Base-by-base conservation (phyloP, 305 asterid species). In the Striga hermonthica region DNA sequence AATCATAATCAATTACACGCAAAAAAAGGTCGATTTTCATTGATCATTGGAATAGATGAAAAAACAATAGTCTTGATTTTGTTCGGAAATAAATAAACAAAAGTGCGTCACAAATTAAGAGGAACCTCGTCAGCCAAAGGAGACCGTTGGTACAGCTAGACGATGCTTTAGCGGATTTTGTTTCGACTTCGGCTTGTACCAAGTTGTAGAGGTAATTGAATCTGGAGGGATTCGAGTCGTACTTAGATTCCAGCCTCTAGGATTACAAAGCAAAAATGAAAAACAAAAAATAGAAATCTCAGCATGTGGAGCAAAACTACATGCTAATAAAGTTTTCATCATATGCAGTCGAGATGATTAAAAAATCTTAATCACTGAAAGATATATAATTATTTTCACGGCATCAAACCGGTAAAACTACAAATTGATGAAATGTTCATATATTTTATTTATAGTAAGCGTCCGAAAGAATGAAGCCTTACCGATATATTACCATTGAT, bases 51-150 rank as follows among this genome's bases (percentile, higher is more conserved):
- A n/a, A n/a, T n/a, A n/a, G n/a, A n/a, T n/a, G n/a, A n/a, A n/a
- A n/a, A n/a, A n/a, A n/a, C n/a, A n/a, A n/a, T n/a, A n/a, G n/a
- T n/a, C n/a, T n/a, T n/a, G n/a, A n/a, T n/a, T n/a, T n/a, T n/a
- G 31, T 22, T 22, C 2, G 31, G 2, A 22, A 22, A 22, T 22
- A 22, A 22, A 22, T 22, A 22, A 22, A 22, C 31, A 22, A 22
- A 22, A 22, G 31, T 22, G 31, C 31, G 2, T 22, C 31, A 49
- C 5, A 13, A 6, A 49, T 13, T 6, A 49, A 44, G 0, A 44
- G 49, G 59, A 66, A 90, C 97, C 97, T 91, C 3, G 97, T 91
- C 74, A 91, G 66, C 97, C 97, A 91, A 6, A 91, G 89, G 69
- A 88, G 88, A 13, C 93, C 96, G 65, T 84, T 91, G 7, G 83